Evolutionary conservation across 352 stramenopile species (phyloP).

Genomic region (Globisporangium radiosum): DNA sequence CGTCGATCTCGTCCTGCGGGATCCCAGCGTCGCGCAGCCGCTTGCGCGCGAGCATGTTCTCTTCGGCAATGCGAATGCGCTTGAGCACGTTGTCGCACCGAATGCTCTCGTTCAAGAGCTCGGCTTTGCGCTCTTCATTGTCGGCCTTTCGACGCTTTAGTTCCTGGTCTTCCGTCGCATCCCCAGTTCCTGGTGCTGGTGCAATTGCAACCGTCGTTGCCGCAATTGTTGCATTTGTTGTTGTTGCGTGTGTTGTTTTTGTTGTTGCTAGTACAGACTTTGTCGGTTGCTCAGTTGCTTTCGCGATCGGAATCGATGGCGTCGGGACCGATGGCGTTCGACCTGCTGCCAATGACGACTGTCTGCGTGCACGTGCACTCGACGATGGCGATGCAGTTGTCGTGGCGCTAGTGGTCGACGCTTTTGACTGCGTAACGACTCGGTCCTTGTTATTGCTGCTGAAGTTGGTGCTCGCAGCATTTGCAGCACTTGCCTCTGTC

Average conservation of each 20-base stretch:
- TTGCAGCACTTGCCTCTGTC: too few species aligned
- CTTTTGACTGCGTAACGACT: too few species aligned
- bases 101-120: slow-evolving; percentile 12
- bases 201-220: background rate
- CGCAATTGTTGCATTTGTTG: background rate
- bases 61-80: slow-evolving; percentile 8
- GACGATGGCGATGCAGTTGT: too few species aligned
- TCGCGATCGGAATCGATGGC: too few species aligned
- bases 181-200: background rate
- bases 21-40: slow-evolving; percentile 27
- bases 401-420: too few species aligned
- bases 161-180: background rate
- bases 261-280: background rate
- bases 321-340: too few species aligned
- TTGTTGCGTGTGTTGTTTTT: background rate
- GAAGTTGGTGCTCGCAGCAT: too few species aligned
- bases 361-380: too few species aligned
- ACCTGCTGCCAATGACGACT: too few species aligned
- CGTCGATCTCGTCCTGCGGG: slow-evolving; percentile 7
- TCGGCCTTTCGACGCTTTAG: slow-evolving; percentile 6
- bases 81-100: slow-evolving; percentile 13
- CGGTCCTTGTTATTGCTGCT: too few species aligned
- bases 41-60: slow-evolving; percentile 27
- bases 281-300: too few species aligned
- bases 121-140: slow-evolving; percentile 7